Conservation (phyloP, 495 filamentous ascomycete species). For the Immersiella caudata region DNA sequence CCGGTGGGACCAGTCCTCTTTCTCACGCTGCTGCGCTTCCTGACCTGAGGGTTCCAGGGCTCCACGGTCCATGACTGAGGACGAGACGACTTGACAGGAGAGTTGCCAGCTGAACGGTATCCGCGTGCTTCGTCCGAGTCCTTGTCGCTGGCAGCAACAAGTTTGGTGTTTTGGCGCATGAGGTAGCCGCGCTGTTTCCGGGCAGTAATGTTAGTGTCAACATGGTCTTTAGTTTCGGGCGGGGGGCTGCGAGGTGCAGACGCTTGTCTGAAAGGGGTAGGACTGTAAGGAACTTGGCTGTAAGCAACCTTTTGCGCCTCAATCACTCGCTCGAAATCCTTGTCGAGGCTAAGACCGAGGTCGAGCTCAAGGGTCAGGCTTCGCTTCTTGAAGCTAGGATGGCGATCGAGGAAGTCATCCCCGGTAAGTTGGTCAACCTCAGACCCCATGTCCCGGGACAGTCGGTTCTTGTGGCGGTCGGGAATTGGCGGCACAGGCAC, state of each 20-base stretch:
- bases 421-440: slow-evolving; percentile 32
- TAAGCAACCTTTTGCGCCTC: slow-evolving; percentile 95
- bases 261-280: slow-evolving; percentile 37
- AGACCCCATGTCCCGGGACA: slow-evolving; percentile 48
- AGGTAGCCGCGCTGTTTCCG: slow-evolving; percentile 90
- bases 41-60: slow-evolving; percentile 85
- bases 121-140: slow-evolving; percentile 54
- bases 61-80: slow-evolving; percentile 92
- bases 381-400: slow-evolving; percentile 61
- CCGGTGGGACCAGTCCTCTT: slow-evolving; percentile 58
- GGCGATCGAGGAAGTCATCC: slow-evolving; percentile 49
- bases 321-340: slow-evolving; percentile 93
- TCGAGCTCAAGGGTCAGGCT: slow-evolving; percentile 73
- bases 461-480: slow-evolving; percentile 57
- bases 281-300: slow-evolving; percentile 47
- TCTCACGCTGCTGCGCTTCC: slow-evolving; percentile 64
- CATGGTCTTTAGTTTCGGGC: slow-evolving; percentile 16
- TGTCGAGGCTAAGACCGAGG: slow-evolving; percentile 80
- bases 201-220: slow-evolving; percentile 59
- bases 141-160: slow-evolving; percentile 83
- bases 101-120: slow-evolving; percentile 67
- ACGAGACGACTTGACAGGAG: slow-evolving; percentile 69
- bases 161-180: slow-evolving; percentile 97
- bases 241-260: slow-evolving; percentile 20
- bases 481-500: slow-evolving; percentile 66